Conservation (phyloP, 208 protist genomes). For the Giardia duodenalis region DNA sequence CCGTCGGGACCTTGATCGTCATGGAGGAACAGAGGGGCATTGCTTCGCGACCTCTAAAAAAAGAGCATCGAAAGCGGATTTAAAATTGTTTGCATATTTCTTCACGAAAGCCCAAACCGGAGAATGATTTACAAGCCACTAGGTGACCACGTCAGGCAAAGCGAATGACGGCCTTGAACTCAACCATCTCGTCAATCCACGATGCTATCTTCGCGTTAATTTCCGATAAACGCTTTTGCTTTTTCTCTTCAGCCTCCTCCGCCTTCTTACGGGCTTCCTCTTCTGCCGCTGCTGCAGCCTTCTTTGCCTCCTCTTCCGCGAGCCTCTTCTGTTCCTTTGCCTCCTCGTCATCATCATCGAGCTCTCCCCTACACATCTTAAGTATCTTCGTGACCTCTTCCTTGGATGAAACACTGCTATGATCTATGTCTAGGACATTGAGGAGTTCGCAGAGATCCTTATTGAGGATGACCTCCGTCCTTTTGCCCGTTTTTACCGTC, state of each 20-base stretch:
- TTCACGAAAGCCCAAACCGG: too few species aligned
- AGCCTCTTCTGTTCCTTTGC: not conserved
- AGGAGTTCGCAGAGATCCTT: not conserved
- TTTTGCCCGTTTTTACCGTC: not conserved
- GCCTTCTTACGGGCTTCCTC: too few species aligned
- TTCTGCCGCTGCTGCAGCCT: not conserved
- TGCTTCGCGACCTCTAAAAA: not conserved
- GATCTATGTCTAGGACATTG: not conserved
- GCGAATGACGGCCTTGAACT: not conserved
- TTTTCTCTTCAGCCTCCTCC: too few species aligned
- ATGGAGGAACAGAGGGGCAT: not conserved
- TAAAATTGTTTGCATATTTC: not conserved
- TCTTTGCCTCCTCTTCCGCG: not conserved
- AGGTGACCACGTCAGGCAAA: too few species aligned
- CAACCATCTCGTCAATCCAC: not conserved
- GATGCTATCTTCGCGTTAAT: too few species aligned
- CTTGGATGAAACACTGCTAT: too few species aligned
- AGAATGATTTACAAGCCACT: too few species aligned
- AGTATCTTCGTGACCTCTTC: too few species aligned
- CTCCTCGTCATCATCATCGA: too few species aligned
- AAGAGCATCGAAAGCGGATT: not conserved
- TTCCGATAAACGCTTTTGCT: too few species aligned
- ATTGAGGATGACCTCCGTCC: not conserved
- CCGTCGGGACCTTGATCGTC: slow-evolving; percentile 19
- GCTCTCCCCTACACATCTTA: too few species aligned